Evolutionary conservation across 2,329 filamentous ascomycete species (phyloP), one percentile per base, ranked within the genome.

Genomic region (Sclerotinia nivalis): DNA sequence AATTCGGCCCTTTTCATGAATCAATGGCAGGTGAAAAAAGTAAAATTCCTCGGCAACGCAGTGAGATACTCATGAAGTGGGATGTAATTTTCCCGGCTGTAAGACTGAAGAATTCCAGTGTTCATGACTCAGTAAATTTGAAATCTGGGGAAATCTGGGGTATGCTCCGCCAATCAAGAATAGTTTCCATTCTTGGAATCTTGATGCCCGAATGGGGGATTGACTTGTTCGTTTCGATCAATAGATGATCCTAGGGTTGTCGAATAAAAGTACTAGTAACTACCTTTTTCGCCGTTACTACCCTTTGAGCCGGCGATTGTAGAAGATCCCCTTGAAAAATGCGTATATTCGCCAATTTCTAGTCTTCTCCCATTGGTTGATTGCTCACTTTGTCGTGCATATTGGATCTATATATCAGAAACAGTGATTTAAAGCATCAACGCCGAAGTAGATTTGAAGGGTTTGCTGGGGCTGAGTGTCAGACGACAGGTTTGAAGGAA

Each of bases 1-100:
- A 20, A 52, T 52, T 65, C 61, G 61, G 61, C 22, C 61, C 61
- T 40, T 65, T 65, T 52, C 22, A 8, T 22, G 3, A 13, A 28
- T 43, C 2, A 18, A 40, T 52, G 34, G 22, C 47, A 28, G 18
- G 28, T 28, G n/a, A 8, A 22, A 28, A 43, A 22, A 7, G 13
- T 40, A 2, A 8, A 10, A 37, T 50, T 40, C 1, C 31, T 52
- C 61, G 47, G 31, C n/a, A 20, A 52, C 10, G 47, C 22, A 40
- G 61, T 64, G 61, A 40, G 31, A 64, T 64, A n/a, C 31, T 25
- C 47, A 40, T 28, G 47, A 40, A 50, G 47, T 40, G 45, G 25
- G 60, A 37, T 64, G 13, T 50, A 13, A 4, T 37, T n/a, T 49
- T 25, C 25, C 37, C 22, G 28, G 7, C 8, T 18, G 31, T 37